These are phyloP conservation scores for Diaporthe sp. DNA, from an alignment of 2,329 filamentous ascomycete genomes.

Conservation along the genomic window DNA sequence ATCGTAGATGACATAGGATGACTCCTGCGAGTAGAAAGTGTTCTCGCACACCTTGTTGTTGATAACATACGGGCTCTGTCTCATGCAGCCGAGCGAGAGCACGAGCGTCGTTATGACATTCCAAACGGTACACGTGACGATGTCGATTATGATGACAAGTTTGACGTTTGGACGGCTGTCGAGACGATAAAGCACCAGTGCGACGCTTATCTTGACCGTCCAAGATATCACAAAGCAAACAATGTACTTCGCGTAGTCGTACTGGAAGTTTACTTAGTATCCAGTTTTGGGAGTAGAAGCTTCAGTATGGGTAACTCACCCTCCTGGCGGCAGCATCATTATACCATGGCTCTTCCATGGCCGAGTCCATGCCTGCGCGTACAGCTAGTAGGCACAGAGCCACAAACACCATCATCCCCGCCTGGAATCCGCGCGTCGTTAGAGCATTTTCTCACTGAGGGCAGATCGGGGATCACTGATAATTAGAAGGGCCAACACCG, in stretches of 20 bases:
- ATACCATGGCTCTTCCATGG: slow-evolving; percentile 15
- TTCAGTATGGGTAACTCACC: neutral
- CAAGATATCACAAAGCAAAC: slow-evolving; percentile 38
- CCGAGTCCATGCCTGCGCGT: neutral
- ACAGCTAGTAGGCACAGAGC: slow-evolving; percentile 2
- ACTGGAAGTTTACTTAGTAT: slow-evolving; percentile 4
- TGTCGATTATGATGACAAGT: slow-evolving; percentile 33
- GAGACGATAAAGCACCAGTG: slow-evolving; percentile 36
- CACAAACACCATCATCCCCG: slow-evolving; percentile 26
- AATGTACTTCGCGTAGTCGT: slow-evolving; percentile 25
- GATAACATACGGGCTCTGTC: neutral
- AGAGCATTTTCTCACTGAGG: neutral
- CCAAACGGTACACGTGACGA: slow-evolving; percentile 32
- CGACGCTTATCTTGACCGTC: slow-evolving; percentile 37
- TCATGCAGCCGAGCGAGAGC: slow-evolving; percentile 33
- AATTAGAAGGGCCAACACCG: neutral
- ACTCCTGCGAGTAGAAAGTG: slow-evolving; percentile 34
- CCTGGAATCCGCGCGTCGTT: slow-evolving; percentile 2
- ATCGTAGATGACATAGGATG: slow-evolving; percentile 36
- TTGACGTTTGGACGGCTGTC: slow-evolving; percentile 28
- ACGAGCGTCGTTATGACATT: slow-evolving; percentile 32
- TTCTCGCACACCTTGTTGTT: slow-evolving; percentile 27
- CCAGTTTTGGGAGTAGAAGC: fast-evolving
- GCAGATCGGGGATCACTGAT: neutral
- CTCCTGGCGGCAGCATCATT: neutral